Conservation (phyloP, 495 filamentous ascomycete genomes). For the Eremomyces bilateralis region DNA sequence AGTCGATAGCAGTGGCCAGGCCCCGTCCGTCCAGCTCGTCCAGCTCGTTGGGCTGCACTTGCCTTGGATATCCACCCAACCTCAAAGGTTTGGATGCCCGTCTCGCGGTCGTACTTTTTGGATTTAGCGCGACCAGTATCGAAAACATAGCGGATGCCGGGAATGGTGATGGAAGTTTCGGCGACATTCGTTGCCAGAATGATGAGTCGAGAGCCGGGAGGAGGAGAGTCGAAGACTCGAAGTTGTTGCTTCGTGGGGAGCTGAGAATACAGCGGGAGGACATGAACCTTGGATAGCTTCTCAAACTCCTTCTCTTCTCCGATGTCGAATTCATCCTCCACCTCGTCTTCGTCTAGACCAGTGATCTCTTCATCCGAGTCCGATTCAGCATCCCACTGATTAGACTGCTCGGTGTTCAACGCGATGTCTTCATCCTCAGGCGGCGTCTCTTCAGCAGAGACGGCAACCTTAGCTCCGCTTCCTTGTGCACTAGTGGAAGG, state of each 20-base stretch:
- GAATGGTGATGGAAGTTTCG: slow-evolving; percentile 91
- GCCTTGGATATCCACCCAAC: slow-evolving; percentile 96
- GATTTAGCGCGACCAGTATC: slow-evolving; percentile 87
- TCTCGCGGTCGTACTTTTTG: slow-evolving; percentile 59
- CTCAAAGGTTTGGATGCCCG: slow-evolving; percentile 88
- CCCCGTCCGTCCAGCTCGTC: slow-evolving; percentile 86
- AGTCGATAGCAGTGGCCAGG: slow-evolving; percentile 89
- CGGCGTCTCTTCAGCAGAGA: slow-evolving; percentile 57
- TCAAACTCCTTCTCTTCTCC: slow-evolving; percentile 23
- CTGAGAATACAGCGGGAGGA: slow-evolving; percentile 81
- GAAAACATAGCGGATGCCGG: slow-evolving; percentile 88
- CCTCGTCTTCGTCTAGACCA: slow-evolving; percentile 25
- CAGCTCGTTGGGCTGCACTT: slow-evolving; percentile 76
- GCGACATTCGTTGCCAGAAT: slow-evolving; percentile 94
- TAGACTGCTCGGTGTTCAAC: slow-evolving; percentile 5
- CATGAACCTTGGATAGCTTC: slow-evolving; percentile 42
- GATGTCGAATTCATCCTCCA: slow-evolving; percentile 39
- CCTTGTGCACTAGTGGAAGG: slow-evolving; percentile 29
- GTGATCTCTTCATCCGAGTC: slow-evolving; percentile 21
- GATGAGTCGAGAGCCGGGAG: slow-evolving; percentile 65
- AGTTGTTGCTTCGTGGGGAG: slow-evolving; percentile 87
- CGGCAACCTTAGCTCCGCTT: slow-evolving; percentile 37
- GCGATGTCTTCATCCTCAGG: slow-evolving; percentile 71
- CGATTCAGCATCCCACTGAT: slow-evolving; percentile 16
- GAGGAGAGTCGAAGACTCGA: slow-evolving; percentile 74